Evolutionary conservation across 176 grass and related monocot genomes (phyloP).

Genomic region (Canna indica): DNA sequence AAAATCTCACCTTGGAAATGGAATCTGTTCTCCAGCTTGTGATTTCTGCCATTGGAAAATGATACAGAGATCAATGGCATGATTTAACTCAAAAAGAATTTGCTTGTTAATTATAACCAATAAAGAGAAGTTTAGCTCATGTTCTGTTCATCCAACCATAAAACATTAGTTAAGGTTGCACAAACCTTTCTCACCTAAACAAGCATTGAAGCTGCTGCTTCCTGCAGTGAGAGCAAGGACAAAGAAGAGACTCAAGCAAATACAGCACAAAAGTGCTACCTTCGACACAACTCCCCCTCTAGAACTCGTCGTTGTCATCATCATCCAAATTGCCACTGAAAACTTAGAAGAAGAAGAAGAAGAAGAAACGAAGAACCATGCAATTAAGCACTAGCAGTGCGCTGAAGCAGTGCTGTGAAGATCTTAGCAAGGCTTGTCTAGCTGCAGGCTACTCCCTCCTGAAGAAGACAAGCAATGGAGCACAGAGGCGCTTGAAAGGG

Average conservation of each 20-base stretch:
- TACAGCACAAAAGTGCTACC: background rate
- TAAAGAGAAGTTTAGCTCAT: too few species aligned
- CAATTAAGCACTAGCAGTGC: too few species aligned
- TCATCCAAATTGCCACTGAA: background rate
- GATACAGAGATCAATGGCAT: too few species aligned
- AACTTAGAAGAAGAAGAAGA: background rate
- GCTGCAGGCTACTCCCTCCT: too few species aligned
- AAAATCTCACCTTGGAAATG: background rate
- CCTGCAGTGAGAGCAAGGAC: background rate
- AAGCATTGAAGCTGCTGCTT: background rate
- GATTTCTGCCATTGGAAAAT: background rate
- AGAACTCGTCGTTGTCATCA: background rate
- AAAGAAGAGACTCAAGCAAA: background rate
- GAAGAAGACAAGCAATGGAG: background rate
- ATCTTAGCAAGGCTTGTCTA: too few species aligned
- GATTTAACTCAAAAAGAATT: too few species aligned
- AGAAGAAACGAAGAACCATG: too few species aligned
- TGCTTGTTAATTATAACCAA: too few species aligned
- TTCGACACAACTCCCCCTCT: background rate
- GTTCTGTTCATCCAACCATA: too few species aligned
- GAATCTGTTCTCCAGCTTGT: background rate
- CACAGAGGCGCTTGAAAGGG: background rate
- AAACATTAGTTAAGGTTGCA: background rate
- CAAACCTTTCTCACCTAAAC: background rate
- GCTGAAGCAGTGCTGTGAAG: too few species aligned